Base-by-base conservation (phyloP, 306 rosid genomes). In the Pyrus communis region DNA sequence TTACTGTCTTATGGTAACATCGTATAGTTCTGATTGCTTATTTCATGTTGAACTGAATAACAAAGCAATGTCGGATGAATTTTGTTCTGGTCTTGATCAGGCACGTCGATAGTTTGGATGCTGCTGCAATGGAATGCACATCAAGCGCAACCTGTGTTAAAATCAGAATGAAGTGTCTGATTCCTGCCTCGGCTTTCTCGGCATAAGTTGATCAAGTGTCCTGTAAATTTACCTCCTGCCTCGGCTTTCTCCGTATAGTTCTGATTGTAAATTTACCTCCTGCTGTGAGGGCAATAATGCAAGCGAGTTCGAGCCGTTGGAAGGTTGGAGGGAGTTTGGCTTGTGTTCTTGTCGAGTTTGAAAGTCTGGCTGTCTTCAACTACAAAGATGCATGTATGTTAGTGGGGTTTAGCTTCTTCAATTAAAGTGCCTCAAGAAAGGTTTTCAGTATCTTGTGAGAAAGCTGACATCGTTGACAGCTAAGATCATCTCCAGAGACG, bases 31-130 rank as follows among this genome's bases (percentile, higher is more conserved):
- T 27, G 40, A 14, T 8, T 33, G 55, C 55, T 49, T 15, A 49
- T 49, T 49, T 49, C 21, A 49, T 49, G 55, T 49, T 15, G 55
- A 51, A 17, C 54, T 14, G 45, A 10, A 42, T 42, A 9, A 49
- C 6, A 46, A 51, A 51, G 55, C 55, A 51, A 15, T 17, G 18
- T 17, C 21, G 0, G 55, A 51, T 51, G 55, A 54, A 73, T 54
- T 63, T 38, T 52, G 28, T 61, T 75, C 18, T 67, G 75, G 61
- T 81, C 45, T 73, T 75, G 51, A 30, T 70, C 82, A 92, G 98
- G 99, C 63, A 96, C 98, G 28, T 92, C 98, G 2, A 88, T 96
- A 64, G 11, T 89, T 30, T 96, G 99, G 99, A 96, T 96, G 99
- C 66, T 91, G 75, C 49, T 88, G 86, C 97, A 91, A 62, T 91